These are phyloP conservation scores for Umbelopsis vinacea DNA, from an alignment of 192 early-diverging fungal genomes.

Conservation along the genomic window DNA sequence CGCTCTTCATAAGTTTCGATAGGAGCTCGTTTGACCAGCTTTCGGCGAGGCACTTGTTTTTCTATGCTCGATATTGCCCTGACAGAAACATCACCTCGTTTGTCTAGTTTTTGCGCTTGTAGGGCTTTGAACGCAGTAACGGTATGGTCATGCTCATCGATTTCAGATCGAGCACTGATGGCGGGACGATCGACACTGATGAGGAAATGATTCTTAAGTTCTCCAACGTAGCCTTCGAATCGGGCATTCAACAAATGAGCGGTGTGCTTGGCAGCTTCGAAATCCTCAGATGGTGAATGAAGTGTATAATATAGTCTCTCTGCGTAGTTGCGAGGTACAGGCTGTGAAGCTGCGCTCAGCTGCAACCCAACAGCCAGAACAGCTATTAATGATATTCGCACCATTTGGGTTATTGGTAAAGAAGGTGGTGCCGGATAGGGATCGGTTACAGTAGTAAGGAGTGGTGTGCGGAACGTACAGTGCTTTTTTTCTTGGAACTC, in stretches of 20 bases:
- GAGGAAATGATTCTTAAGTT: slow-evolving; percentile 66
- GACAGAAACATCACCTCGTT: background rate
- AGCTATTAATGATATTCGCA: background rate
- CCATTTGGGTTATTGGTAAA: background rate
- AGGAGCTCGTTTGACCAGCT: slow-evolving; percentile 26
- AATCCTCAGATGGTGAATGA: slow-evolving; percentile 38
- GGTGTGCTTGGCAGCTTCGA: slow-evolving; percentile 39
- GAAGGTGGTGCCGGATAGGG: background rate
- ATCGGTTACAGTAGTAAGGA: too few species aligned
- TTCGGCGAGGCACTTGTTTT: slow-evolving; percentile 22
- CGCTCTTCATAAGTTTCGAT: slow-evolving; percentile 2
- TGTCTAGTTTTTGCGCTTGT: background rate
- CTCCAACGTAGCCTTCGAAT: slow-evolving; percentile 69
- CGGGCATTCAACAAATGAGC: slow-evolving; percentile 44
- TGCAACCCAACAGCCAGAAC: background rate
- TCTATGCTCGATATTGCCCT: slow-evolving; percentile 7
- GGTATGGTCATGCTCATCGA: background rate
- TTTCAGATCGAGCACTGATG: background rate
- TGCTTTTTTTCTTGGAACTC: too few species aligned
- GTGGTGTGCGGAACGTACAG: too few species aligned
- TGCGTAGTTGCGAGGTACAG: slow-evolving; percentile 42
- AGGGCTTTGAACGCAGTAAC: background rate
- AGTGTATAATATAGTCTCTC: slow-evolving; percentile 56
- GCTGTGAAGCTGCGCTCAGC: background rate
- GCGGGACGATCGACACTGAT: slow-evolving; percentile 45